A percentile compares a stretch with the other conserved stretches of the same genome.
These are phyloP conservation scores for Cordyceps javanica DNA, from an alignment of 2,329 filamentous ascomycete genomes.

Conservation along the genomic window DNA sequence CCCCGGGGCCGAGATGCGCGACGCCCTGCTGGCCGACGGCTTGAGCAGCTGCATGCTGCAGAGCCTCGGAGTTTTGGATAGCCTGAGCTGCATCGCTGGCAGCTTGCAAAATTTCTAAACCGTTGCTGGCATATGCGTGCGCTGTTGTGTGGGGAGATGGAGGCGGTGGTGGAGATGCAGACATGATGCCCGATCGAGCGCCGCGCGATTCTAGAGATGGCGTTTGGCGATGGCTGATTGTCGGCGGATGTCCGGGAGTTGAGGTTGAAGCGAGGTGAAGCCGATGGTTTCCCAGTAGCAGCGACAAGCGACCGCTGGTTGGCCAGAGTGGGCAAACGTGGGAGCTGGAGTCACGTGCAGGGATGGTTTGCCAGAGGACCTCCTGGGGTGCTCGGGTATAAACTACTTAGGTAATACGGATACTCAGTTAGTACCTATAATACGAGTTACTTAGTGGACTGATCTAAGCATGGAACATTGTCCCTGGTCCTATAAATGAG, in stretches of 20 bases:
- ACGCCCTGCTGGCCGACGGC: slow-evolving; percentile 26
- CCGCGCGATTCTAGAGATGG: slow-evolving; percentile 13
- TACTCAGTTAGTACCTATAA: too few species aligned
- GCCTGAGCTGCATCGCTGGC: slow-evolving; percentile 39
- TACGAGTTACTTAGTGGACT: not conserved
- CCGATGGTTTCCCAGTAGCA: slow-evolving; percentile 22
- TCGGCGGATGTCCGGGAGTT: slow-evolving; percentile 37
- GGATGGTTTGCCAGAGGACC: not conserved
- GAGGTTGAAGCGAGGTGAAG: slow-evolving; percentile 34
- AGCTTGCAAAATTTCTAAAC: slow-evolving; percentile 39
- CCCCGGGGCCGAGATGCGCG: slow-evolving; percentile 13
- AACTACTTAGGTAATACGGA: too few species aligned
- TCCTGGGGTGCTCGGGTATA: not conserved
- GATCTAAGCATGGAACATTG: not conserved
- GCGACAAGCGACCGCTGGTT: not conserved
- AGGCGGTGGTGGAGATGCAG: slow-evolving; percentile 20
- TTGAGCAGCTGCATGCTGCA: slow-evolving; percentile 34
- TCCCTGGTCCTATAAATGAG: not conserved
- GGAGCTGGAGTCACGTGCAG: slow-evolving; percentile 1
- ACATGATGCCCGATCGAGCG: slow-evolving; percentile 17
- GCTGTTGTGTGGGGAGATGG: slow-evolving; percentile 26
- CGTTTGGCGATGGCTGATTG: slow-evolving; percentile 34
- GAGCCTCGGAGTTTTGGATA: slow-evolving; percentile 30
- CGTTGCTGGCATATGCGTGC: slow-evolving; percentile 40
- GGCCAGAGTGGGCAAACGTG: not conserved